These are phyloP conservation scores for Aethionema arabicum DNA, from an alignment of 345 rosid species.

Conservation along the genomic window DNA sequence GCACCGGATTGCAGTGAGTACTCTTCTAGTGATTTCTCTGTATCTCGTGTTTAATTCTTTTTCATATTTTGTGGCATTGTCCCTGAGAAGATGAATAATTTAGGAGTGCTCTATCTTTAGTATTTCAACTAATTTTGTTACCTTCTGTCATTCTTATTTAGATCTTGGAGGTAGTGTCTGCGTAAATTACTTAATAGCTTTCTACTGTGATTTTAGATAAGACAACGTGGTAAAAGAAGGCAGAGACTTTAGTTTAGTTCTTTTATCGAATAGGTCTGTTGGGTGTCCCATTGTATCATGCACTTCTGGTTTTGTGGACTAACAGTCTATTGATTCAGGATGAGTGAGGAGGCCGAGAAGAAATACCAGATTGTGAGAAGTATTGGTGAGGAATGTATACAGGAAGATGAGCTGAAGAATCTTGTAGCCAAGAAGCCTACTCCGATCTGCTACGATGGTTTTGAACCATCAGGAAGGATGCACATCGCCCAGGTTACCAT, in stretches of 20 bases:
- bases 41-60: not conserved
- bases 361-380: constrained; percentile 68
- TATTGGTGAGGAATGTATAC: constrained; percentile 85
- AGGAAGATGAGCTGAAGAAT: constrained; percentile 70
- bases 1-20: constrained; percentile 36
- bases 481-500: constrained; percentile 80
- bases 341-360: constrained; percentile 65
- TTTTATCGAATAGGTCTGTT: not conserved
- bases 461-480: constrained; percentile 96
- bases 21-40: not conserved
- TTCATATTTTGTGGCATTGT: too few species aligned
- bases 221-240: not conserved
- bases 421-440: constrained; percentile 71
- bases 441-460: constrained; percentile 89
- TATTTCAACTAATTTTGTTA: not conserved
- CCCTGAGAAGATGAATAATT: too few species aligned
- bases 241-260: not conserved
- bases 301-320: not conserved
- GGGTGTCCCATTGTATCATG: too few species aligned
- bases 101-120: too few species aligned
- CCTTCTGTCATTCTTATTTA: not conserved
- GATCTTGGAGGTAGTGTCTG: too few species aligned
- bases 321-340: constrained; percentile 34
- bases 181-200: too few species aligned
- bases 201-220: too few species aligned